Conservation (phyloP, 2,329 filamentous ascomycete species). For the Alternaria alternata region DNA sequence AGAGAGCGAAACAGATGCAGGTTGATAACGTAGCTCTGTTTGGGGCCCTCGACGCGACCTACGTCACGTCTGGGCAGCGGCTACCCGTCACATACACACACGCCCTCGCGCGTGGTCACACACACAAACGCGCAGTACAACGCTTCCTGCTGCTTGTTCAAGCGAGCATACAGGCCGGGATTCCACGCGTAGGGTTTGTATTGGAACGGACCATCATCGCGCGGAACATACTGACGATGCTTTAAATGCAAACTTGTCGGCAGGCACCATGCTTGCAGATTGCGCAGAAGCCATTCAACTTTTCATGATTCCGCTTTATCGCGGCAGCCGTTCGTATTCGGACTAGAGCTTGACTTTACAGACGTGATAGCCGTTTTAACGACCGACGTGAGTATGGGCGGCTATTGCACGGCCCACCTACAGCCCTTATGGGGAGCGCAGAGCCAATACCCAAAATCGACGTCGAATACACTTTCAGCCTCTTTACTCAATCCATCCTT, state of each 20-base stretch:
- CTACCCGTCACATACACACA: slow-evolving; percentile 3
- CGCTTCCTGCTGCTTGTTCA: not conserved
- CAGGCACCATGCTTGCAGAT: not conserved
- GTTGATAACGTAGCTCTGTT: not conserved
- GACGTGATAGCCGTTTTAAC: slow-evolving; percentile 3
- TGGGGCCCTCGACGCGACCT: slow-evolving; percentile 5
- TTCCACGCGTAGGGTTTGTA: not conserved
- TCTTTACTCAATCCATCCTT: slow-evolving; percentile 15
- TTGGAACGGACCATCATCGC: not conserved
- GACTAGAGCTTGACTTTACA: not conserved
- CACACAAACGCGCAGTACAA: not conserved
- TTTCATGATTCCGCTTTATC: not conserved
- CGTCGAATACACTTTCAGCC: slow-evolving; percentile 12
- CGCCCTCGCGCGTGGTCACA: not conserved
- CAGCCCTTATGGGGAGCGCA: slow-evolving; percentile 10
- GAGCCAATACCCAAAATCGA: slow-evolving; percentile 22
- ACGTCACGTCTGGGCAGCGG: slow-evolving; percentile 9
- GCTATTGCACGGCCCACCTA: slow-evolving; percentile 22
- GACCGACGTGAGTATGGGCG: slow-evolving; percentile 15
- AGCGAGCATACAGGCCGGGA: not conserved
- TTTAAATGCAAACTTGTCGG: not conserved
- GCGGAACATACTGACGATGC: not conserved
- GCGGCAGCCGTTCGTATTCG: not conserved
- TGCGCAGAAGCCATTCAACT: not conserved
- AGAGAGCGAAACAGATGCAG: not conserved